Evolutionary conservation across 148 eudicot genomes (phyloP).

Genomic region (Camellia japonica): DNA sequence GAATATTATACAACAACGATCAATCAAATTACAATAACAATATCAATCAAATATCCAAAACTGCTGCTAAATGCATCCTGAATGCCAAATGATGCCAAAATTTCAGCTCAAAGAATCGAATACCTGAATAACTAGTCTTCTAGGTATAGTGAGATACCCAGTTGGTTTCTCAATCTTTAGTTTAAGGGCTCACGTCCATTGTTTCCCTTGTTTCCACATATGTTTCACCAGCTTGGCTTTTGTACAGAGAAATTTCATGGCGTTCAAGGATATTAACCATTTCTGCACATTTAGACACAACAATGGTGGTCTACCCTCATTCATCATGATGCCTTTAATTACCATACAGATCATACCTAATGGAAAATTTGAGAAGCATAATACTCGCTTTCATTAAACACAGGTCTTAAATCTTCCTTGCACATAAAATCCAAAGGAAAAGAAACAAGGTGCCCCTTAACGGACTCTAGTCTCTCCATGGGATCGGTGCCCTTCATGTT

Average conservation of each 20-base stretch:
- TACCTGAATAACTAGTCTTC: neutral
- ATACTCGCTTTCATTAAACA: conserved; percentile 96
- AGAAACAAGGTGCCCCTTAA: conserved; percentile 93
- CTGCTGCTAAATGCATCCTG: neutral
- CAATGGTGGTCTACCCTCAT: neutral
- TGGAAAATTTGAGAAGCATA: conserved; percentile 98
- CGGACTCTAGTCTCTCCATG: conserved; percentile 66
- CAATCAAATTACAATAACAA: conserved; percentile 1
- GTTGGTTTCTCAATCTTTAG: neutral
- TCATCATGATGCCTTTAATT: neutral
- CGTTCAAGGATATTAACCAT: neutral
- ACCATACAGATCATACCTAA: conserved; percentile 20
- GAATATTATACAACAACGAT: neutral
- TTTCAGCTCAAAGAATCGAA: neutral
- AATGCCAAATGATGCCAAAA: neutral
- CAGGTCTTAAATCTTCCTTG: conserved; percentile 92
- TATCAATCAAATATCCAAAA: conserved; percentile 2
- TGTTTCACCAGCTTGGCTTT: too few species aligned
- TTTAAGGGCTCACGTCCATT: neutral
- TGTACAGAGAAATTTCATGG: neutral
- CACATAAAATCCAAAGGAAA: conserved; percentile 94
- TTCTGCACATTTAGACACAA: neutral
- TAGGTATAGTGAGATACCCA: neutral
- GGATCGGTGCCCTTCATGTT: conserved; percentile 64
- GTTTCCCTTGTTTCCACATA: neutral